phyloP scores from a whole-genome alignment of 2,329 filamentous ascomycete species.

The Ciborinia camelliae region DNA sequence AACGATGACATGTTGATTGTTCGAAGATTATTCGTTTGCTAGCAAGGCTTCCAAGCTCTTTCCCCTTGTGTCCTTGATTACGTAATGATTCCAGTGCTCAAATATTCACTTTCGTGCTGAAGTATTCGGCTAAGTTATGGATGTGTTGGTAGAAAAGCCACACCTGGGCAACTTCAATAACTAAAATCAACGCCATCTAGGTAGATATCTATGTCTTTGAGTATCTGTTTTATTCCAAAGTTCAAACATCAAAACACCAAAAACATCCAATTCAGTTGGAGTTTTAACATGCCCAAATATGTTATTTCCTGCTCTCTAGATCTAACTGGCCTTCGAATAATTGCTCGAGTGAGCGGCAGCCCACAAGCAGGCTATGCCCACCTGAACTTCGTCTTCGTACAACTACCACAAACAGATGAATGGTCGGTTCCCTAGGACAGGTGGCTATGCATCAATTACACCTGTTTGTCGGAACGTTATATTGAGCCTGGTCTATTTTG shows the following conservation, averaged over 20 bases:
- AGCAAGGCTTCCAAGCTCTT: conserved; percentile 7
- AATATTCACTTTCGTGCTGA: background rate
- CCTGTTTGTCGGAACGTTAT: background rate
- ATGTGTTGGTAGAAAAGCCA: too few relatives aligned
- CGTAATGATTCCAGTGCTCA: background rate
- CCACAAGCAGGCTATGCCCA: background rate
- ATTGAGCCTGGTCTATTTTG: background rate
- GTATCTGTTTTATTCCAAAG: background rate
- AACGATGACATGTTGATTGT: background rate
- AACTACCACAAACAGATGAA: background rate
- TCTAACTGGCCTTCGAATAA: background rate
- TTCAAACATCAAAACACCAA: background rate
- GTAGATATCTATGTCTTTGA: background rate
- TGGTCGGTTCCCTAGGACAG: background rate
- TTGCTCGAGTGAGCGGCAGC: background rate
- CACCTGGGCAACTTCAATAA: background rate
- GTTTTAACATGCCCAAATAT: background rate
- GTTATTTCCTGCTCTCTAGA: background rate
- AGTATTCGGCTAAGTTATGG: background rate
- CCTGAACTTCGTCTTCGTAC: background rate
- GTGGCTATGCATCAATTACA: background rate
- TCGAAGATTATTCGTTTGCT: background rate
- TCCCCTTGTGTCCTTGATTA: background rate
- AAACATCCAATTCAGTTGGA: too few relatives aligned
- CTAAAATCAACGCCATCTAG: background rate